A percentile compares a stretch with the other conserved stretches of the same genome.
phyloP scores from a whole-genome alignment of 2,329 filamentous ascomycete genomes.

The Fusarium sterilihyphosum region DNA sequence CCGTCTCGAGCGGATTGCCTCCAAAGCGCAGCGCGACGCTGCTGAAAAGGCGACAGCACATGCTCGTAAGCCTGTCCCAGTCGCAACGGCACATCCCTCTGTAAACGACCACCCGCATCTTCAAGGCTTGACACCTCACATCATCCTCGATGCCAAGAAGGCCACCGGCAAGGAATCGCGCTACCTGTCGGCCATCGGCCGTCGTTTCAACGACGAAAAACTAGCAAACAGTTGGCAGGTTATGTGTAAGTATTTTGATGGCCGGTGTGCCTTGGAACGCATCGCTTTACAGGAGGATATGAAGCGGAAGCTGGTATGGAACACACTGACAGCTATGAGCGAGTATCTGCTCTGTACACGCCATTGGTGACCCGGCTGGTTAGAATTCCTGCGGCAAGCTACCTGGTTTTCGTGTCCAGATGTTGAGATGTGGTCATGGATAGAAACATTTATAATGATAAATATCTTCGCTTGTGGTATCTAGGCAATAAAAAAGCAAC shows the following conservation, averaged over 20 bases:
- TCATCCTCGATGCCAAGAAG: constrained; percentile 82
- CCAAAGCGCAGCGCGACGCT: constrained; percentile 63
- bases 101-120: constrained; percentile 67
- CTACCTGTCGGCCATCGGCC: constrained; percentile 71
- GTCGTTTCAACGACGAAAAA: constrained; percentile 64
- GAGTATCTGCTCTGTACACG: constrained; percentile 74
- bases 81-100: constrained; percentile 64
- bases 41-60: constrained; percentile 67
- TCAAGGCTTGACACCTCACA: constrained; percentile 66
- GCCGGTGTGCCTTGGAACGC: constrained; percentile 83
- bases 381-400: neutral
- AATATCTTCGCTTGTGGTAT: constrained; percentile 43
- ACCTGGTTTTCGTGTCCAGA: neutral
- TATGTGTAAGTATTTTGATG: constrained; percentile 89
- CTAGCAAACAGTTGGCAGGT: constrained; percentile 75
- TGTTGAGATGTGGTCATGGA: constrained; percentile 2
- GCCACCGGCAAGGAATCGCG: constrained; percentile 81
- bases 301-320: constrained; percentile 84
- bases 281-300: constrained; percentile 86
- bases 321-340: constrained; percentile 70
- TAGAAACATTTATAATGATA: constrained; percentile 29
- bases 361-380: constrained; percentile 68
- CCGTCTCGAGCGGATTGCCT: constrained; percentile 67
- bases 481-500: constrained; percentile 40
- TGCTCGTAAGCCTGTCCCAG: constrained; percentile 60